Conservation (phyloP, 2,329 filamentous ascomycete genomes). For the Zasmidium citrigriseum region DNA sequence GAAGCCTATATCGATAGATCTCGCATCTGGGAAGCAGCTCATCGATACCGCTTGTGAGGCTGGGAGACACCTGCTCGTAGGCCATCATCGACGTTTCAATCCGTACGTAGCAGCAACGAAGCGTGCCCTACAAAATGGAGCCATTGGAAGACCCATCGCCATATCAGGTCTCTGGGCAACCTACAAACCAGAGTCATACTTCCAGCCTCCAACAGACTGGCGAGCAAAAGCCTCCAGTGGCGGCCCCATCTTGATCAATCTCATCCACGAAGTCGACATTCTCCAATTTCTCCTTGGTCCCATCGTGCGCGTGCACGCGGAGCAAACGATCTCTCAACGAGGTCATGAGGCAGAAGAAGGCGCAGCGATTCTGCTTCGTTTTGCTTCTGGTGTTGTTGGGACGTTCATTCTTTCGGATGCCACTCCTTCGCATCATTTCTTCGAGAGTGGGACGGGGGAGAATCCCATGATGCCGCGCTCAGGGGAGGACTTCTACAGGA, state of each 20-base stretch:
- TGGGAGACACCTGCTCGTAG: conserved; percentile 50
- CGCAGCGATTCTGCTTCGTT: conserved; percentile 55
- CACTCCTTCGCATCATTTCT: conserved; percentile 54
- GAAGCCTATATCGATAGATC: conserved; percentile 55
- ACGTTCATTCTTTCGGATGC: conserved; percentile 59
- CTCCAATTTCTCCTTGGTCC: conserved; percentile 59
- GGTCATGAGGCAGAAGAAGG: conserved; percentile 57
- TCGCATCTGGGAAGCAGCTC: conserved; percentile 38
- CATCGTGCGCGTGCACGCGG: conserved; percentile 54
- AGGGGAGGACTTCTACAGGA: conserved; percentile 52
- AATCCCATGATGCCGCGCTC: conserved; percentile 54
- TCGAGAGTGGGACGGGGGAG: conserved; percentile 61
- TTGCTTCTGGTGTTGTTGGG: conserved; percentile 56
- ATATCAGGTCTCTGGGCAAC: conserved; percentile 58
- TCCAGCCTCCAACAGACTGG: conserved; percentile 52
- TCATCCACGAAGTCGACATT: conserved; percentile 63
- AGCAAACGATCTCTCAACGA: conserved; percentile 48
- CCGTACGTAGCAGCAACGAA: conserved; percentile 56
- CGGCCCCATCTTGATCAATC: conserved; percentile 58
- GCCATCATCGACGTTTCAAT: conserved; percentile 63
- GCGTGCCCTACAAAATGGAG: conserved; percentile 40
- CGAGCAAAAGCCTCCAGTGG: conserved; percentile 43
- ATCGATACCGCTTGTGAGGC: conserved; percentile 27
- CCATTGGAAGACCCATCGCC: conserved; percentile 52
- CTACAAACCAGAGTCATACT: conserved; percentile 56